A percentile compares a stretch with the other conserved stretches of the same genome.
Conservation (phyloP, 768 basidiomycete genomes). For the Rickenella mellea region DNA sequence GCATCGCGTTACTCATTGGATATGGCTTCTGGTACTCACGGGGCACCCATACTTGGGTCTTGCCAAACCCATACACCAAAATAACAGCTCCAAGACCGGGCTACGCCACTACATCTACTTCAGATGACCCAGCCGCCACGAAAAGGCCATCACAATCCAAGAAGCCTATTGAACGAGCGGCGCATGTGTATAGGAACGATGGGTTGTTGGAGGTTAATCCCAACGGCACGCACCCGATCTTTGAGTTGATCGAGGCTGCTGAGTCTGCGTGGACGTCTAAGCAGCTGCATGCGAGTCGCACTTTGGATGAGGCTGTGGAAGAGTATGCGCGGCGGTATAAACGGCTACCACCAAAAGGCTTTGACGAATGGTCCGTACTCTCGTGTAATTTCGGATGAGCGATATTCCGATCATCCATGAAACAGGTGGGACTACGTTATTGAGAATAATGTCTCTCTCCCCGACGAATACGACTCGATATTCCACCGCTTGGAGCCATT, state of each 20-base stretch:
- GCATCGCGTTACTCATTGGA: no score
- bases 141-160: no score
- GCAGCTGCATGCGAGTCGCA: conserved; percentile 24
- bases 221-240: conserved; percentile 33
- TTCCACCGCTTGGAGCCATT: conserved; percentile 31
- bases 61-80: no score
- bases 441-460: conserved; percentile 34
- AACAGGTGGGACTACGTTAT: conserved; percentile 37
- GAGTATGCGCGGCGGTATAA: conserved; percentile 30
- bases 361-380: conserved; percentile 33
- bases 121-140: no score
- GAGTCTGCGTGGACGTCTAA: conserved; percentile 30
- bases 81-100: no score
- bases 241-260: conserved; percentile 28
- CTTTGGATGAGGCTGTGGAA: conserved; percentile 26
- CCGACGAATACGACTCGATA: conserved; percentile 49
- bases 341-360: conserved; percentile 31
- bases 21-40: no score
- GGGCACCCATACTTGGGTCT: no score
- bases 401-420: not conserved
- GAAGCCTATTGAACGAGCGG: no score
- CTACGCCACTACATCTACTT: no score
- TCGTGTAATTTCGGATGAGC: not conserved
- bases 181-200: conserved; percentile 17
- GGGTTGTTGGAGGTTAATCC: conserved; percentile 29